Percentiles rank a stretch among this genome's conserved stretches.
Conservation (phyloP, 1,284 basidiomycete genomes). For the Puccinia polysora region DNA sequence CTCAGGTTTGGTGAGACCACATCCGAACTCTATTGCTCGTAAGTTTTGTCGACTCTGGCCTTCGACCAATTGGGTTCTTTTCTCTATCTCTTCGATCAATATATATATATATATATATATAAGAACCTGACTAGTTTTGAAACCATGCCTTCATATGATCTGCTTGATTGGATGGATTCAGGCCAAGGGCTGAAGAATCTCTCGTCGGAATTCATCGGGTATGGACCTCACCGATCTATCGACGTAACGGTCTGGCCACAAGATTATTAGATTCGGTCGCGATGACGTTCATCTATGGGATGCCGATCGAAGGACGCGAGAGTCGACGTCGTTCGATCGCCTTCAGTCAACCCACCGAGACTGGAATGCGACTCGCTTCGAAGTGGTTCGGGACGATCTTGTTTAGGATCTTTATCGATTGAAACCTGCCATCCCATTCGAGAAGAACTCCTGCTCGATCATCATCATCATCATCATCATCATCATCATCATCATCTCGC, state of each 20-base stretch:
- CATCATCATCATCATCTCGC: neutral
- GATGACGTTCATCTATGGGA: conserved; percentile 54
- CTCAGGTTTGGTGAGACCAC: conserved; percentile 52
- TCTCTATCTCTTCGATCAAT: neutral
- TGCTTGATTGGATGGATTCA: conserved; percentile 43
- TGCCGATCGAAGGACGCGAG: conserved; percentile 49
- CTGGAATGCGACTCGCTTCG: conserved; percentile 54
- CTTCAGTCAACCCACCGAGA: conserved; percentile 56
- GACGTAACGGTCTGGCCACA: conserved; percentile 52
- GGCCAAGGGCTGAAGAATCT: conserved; percentile 53
- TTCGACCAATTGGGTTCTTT: neutral
- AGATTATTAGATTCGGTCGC: conserved; percentile 53
- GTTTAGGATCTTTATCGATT: conserved; percentile 28
- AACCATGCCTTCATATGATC: neutral
- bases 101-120: neutral
- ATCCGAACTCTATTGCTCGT: conserved; percentile 56
- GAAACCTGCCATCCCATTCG: neutral
- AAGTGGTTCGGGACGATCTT: conserved; percentile 49
- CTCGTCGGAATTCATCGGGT: conserved; percentile 56
- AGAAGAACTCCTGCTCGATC: too few relatives aligned
- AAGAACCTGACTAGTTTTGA: too few relatives aligned
- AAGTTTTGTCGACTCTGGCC: conserved; percentile 47
- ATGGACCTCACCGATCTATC: conserved; percentile 54
- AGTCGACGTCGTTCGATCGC: conserved; percentile 51
- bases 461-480: too few relatives aligned